These are phyloP conservation scores for Rhipidocladum racemiflorum DNA, from an alignment of 176 grass and related monocot species.

Conservation along the genomic window DNA sequence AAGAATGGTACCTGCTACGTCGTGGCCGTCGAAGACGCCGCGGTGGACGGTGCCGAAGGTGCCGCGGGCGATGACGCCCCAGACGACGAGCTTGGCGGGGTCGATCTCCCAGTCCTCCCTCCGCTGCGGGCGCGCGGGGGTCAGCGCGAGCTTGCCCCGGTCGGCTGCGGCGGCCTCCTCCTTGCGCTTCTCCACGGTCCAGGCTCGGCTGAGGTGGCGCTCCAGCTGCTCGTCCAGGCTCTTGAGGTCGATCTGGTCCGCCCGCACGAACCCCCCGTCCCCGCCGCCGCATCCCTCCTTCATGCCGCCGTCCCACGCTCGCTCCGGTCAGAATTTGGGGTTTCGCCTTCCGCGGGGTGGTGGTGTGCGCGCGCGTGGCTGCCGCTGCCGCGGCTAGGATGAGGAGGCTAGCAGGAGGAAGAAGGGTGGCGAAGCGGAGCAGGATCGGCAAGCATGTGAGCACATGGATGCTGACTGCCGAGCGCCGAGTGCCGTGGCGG, in stretches of 20 bases:
- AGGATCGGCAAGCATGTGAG: slow-evolving; percentile 37
- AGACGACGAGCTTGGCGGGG: slow-evolving; percentile 65
- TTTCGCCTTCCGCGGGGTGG: no score
- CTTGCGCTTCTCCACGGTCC: slow-evolving; percentile 96
- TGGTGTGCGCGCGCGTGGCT: not conserved
- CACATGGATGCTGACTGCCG: slow-evolving; percentile 47
- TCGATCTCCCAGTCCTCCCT: slow-evolving; percentile 89
- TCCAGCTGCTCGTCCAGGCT: slow-evolving; percentile 97
- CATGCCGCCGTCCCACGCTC: slow-evolving; percentile 16
- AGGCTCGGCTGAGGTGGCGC: slow-evolving; percentile 69
- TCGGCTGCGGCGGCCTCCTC: slow-evolving; percentile 36
- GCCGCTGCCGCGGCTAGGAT: not conserved
- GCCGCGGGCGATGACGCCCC: slow-evolving; percentile 82
- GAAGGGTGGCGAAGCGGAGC: slow-evolving; percentile 2
- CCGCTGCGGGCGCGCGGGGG: not conserved
- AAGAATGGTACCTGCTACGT: slow-evolving; percentile 66
- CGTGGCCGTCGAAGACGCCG: slow-evolving; percentile 85
- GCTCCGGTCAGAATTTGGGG: not conserved
- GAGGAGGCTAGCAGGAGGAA: not conserved
- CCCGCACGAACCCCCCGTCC: slow-evolving; percentile 67
- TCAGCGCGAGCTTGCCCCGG: not conserved
- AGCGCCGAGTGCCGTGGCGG: not conserved
- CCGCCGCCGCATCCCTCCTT: slow-evolving; percentile 37
- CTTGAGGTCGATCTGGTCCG: slow-evolving; percentile 99
- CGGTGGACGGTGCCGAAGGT: slow-evolving; percentile 96